These are phyloP conservation scores for Picea mariana DNA, from an alignment of 83 land plant species.

Conservation along the genomic window DNA sequence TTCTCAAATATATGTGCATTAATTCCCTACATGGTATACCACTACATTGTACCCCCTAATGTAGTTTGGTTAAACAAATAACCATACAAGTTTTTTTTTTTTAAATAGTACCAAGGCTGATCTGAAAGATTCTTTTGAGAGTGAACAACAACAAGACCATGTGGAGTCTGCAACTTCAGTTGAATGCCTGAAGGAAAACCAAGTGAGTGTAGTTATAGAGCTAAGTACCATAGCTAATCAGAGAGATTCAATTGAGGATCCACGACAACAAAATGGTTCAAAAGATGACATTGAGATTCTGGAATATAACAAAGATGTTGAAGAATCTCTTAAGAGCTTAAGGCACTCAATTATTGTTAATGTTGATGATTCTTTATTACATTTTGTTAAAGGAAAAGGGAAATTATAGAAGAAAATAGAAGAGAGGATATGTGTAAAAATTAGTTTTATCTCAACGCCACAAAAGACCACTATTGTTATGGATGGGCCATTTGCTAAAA, in stretches of 20 bases:
- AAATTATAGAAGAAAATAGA: slow-evolving; percentile 51
- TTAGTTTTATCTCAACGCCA: slow-evolving; percentile 34
- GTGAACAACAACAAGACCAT: too few relatives aligned
- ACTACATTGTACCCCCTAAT: too few relatives aligned
- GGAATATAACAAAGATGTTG: not conserved
- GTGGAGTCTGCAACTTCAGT: not conserved
- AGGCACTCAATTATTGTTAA: not conserved
- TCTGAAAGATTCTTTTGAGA: not conserved
- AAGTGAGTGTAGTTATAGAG: not conserved
- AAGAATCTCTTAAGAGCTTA: not conserved
- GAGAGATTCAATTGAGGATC: not conserved
- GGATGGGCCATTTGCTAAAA: slow-evolving; percentile 46
- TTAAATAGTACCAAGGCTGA: not conserved
- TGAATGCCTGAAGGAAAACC: not conserved
- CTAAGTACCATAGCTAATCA: not conserved
- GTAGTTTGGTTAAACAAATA: too few relatives aligned
- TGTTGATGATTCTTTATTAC: not conserved
- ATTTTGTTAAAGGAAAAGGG: not conserved
- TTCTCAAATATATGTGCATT: too few relatives aligned
- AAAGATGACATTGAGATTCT: not conserved
- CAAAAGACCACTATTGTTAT: slow-evolving; percentile 32
- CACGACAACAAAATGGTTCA: not conserved
- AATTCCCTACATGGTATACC: too few relatives aligned
- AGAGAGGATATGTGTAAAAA: slow-evolving; percentile 42
- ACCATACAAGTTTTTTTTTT: too few relatives aligned